Evolutionary conservation across 768 basidiomycete species (phyloP).

Genomic region (Dentipellis fragilis): DNA sequence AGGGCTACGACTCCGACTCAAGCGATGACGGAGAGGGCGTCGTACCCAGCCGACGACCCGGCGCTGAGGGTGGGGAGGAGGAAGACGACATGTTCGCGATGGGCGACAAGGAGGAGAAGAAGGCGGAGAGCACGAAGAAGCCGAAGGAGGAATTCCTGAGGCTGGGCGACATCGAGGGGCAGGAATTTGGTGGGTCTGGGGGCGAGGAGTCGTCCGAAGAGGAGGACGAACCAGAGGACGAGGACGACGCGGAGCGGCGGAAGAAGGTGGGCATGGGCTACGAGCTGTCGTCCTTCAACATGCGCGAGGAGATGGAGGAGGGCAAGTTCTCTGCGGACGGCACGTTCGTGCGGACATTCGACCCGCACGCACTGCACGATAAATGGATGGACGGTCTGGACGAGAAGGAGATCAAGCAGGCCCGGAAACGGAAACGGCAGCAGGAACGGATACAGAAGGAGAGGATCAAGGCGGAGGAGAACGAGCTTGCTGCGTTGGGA

Average conservation of each 20-base stretch:
- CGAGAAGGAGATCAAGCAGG: constrained; percentile 78
- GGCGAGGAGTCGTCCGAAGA: constrained; percentile 34
- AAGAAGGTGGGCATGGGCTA: constrained; percentile 88
- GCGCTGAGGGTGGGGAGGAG: constrained; percentile 36
- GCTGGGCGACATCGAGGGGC: constrained; percentile 93
- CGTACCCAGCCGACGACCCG: constrained; percentile 60
- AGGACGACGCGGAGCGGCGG: constrained; percentile 67
- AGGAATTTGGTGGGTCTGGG: constrained; percentile 63
- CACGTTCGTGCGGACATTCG: constrained; percentile 73
- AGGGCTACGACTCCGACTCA: constrained; percentile 90
- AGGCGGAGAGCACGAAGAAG: constrained; percentile 33
- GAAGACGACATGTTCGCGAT: constrained; percentile 81
- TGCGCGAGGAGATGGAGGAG: constrained; percentile 98
- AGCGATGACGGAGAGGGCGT: constrained; percentile 94
- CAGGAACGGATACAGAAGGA: constrained; percentile 66
- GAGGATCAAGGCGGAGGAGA: constrained; percentile 62
- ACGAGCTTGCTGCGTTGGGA: constrained; percentile 58
- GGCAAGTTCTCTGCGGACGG: constrained; percentile 96
- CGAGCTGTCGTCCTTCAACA: constrained; percentile 93
- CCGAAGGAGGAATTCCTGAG: constrained; percentile 69
- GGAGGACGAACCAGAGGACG: constrained; percentile 47
- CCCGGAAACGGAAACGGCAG: constrained; percentile 63
- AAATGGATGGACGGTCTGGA: constrained; percentile 91
- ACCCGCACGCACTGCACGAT: constrained; percentile 88
- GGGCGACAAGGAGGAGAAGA: constrained; percentile 47